Percentiles rank a stretch among this genome's conserved stretches.
These are phyloP conservation scores for Schizophyllum amplum DNA, from an alignment of 1,284 basidiomycete genomes.

Conservation along the genomic window DNA sequence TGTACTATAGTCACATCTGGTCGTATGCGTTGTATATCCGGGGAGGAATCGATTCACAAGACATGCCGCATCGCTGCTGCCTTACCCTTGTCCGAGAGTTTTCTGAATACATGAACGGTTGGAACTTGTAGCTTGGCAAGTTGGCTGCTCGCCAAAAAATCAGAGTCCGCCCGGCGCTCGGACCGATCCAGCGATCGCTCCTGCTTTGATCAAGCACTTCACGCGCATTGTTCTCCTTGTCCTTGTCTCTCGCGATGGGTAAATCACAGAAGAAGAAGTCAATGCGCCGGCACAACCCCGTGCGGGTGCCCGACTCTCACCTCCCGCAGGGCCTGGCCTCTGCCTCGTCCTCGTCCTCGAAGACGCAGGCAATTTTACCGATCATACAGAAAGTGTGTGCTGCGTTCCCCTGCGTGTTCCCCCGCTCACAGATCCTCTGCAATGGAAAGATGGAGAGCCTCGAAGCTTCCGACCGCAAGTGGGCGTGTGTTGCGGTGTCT, in stretches of 20 bases:
- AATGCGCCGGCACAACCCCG: constrained; percentile 81
- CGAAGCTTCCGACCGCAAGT: constrained; percentile 75
- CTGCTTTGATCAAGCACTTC: neutral
- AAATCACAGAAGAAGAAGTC: constrained; percentile 81
- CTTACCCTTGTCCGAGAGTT: too few relatives aligned
- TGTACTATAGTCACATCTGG: neutral
- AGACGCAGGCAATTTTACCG: constrained; percentile 72
- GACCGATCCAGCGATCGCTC: neutral
- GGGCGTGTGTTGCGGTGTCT: constrained; percentile 71
- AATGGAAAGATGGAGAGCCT: constrained; percentile 57
- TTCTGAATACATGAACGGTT: too few relatives aligned
- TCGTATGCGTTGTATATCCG: neutral
- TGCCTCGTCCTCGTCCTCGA: constrained; percentile 62
- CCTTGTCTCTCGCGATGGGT: constrained; percentile 49
- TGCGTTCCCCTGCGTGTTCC: neutral
- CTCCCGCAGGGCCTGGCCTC: constrained; percentile 70
- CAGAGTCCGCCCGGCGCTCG: neutral
- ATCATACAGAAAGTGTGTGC: constrained; percentile 73
- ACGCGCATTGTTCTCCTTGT: neutral
- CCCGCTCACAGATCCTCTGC: neutral
- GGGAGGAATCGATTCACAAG: neutral
- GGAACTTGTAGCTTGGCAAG: too few relatives aligned
- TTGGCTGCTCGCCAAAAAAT: too few relatives aligned
- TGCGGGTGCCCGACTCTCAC: constrained; percentile 87
- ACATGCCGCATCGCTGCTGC: neutral